These are phyloP conservation scores for Fusarium longipes DNA, from an alignment of 2,329 filamentous ascomycete species.

Conservation along the genomic window DNA sequence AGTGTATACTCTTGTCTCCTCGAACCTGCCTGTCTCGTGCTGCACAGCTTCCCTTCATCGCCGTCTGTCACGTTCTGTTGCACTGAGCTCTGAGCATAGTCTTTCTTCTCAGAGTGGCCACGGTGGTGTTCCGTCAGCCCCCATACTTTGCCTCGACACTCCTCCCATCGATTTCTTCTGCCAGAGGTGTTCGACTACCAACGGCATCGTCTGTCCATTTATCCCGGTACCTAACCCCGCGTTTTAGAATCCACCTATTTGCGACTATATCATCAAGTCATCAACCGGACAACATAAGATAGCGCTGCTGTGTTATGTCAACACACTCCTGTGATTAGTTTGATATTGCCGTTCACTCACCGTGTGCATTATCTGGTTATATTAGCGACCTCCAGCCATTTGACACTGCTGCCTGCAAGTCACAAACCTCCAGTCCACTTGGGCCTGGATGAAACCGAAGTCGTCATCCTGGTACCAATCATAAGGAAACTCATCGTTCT, in stretches of 20 bases:
- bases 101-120: background rate
- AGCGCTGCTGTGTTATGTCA: background rate
- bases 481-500: constrained; percentile 15
- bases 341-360: background rate
- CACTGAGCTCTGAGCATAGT: background rate
- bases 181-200: background rate
- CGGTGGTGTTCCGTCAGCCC: background rate
- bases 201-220: constrained; percentile 16
- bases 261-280: constrained; percentile 1
- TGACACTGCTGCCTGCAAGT: background rate
- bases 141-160: background rate
- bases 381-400: background rate
- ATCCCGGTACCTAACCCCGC: constrained; percentile 29
- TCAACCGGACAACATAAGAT: background rate
- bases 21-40: constrained; percentile 5
- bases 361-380: background rate
- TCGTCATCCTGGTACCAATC: constrained; percentile 35
- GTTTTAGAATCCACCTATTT: constrained; percentile 30
- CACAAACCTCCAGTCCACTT: background rate
- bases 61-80: background rate
- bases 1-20: constrained; percentile 9
- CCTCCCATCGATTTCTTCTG: constrained; percentile 1
- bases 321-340: background rate
- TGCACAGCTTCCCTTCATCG: constrained; percentile 1
- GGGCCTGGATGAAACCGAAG: constrained; percentile 13